A percentile compares a stretch with the other conserved stretches of the same genome.
These are phyloP conservation scores for Trichoderma polysporum DNA, from an alignment of 2,329 filamentous ascomycete species.

Conservation along the genomic window DNA sequence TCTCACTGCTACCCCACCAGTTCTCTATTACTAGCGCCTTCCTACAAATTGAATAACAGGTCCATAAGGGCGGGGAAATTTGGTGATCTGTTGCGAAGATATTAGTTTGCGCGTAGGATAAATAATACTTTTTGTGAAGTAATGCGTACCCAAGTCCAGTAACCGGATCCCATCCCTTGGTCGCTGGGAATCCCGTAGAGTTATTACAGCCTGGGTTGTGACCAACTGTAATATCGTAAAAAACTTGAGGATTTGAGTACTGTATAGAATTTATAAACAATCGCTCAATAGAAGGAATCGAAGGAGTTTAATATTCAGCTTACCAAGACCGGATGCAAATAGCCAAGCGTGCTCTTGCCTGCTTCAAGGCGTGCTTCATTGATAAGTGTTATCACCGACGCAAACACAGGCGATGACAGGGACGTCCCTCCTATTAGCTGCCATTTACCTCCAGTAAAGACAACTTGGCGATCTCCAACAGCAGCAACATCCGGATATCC, in stretches of 20 bases:
- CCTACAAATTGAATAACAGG: not conserved
- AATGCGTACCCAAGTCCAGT: not conserved
- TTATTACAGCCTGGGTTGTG: not conserved
- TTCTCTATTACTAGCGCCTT: not conserved
- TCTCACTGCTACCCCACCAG: no score
- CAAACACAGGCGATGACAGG: conserved; percentile 33
- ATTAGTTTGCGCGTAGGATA: not conserved
- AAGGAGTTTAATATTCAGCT: not conserved
- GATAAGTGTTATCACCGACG: conserved; percentile 31
- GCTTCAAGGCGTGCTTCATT: conserved; percentile 28
- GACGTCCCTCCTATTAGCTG: conserved; percentile 49
- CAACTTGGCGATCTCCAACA: conserved; percentile 44
- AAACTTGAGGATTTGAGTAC: not conserved
- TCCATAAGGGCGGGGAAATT: not conserved
- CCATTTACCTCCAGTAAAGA: conserved; percentile 42
- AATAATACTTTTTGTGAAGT: not conserved
- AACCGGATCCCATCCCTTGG: not conserved
- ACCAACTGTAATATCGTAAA: not conserved
- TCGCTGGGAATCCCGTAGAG: not conserved
- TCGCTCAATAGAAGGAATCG: not conserved
- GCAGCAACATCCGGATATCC: conserved; percentile 48
- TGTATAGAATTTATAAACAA: not conserved
- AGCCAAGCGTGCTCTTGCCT: conserved; percentile 24
- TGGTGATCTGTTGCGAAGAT: not conserved
- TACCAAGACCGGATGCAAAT: not conserved